Base-by-base conservation (phyloP, 305 asterid species). In the Ruellia speciosa region DNA sequence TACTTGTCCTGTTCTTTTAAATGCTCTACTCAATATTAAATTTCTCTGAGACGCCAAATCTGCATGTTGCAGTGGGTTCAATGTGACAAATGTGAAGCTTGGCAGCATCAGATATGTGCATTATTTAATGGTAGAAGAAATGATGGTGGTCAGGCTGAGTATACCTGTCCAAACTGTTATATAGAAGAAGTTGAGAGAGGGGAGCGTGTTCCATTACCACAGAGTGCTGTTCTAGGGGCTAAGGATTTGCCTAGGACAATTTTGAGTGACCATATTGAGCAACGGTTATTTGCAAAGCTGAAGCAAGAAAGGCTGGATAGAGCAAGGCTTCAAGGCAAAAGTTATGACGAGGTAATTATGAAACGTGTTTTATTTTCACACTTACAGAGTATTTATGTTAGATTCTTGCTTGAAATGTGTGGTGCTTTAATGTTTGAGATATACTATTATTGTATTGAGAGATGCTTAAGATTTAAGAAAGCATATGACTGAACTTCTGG, bases 41-140 rank as follows among this genome's bases (percentile, higher is more conserved):
- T 47, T 43, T 66, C 34, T 47, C 51, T 18, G 58, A 37, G 63
- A 63, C 62, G 56, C 66, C 62, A 60, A 67, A 59, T 65, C 49
- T 72, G 62, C 66, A 17, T 69, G 62, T 48, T 68, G 75, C 87
- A 89, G 97, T 89, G 97, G 99, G 99, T 89, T 72, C 96, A 87
- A 80, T 93, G 99, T 65, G 99, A 93, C 70, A 87, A 85, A 55
- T 93, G 99, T 66, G 95, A 93, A 81, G 96, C 94, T 62, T 89
- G 99, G 99, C 99, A 93, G 73, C 99, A 93, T 74, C 99, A 93
- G 72, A 85, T 93, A 66, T 93, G 99, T 80, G 96, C 99, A 39
- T 75, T 93, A 63, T 93, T 93, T 72, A 93, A 93, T 70, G 93
- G 95, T 75, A 80, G 85, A 75, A 86, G 99, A 76, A 89, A 93